phyloP scores from a whole-genome alignment of 805 yeast genomes.

The Saccharomycopsis fibuligera region DNA sequence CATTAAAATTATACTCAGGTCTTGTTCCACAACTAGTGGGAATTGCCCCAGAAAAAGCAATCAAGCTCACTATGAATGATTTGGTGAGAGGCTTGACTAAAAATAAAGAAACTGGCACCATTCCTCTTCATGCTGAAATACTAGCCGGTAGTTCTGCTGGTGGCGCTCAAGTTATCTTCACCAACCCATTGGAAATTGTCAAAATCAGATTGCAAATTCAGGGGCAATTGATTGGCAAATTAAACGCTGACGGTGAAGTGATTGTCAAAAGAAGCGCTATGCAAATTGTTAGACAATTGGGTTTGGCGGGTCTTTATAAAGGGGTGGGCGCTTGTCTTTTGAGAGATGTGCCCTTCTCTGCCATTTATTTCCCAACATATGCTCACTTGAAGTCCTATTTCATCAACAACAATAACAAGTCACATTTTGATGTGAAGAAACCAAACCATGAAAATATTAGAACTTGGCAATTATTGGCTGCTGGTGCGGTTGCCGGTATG shows the following conservation, averaged over 20 bases:
- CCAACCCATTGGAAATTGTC: constrained; percentile 93
- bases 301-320: constrained; percentile 79
- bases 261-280: constrained; percentile 51
- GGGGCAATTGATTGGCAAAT: constrained; percentile 54
- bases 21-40: constrained; percentile 91
- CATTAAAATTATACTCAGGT: constrained; percentile 64
- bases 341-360: constrained; percentile 95
- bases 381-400: constrained; percentile 82
- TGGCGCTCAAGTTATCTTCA: constrained; percentile 91
- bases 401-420: constrained; percentile 45
- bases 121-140: constrained; percentile 59
- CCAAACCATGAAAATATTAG: constrained; percentile 45
- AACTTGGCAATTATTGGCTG: constrained; percentile 74
- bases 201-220: constrained; percentile 92
- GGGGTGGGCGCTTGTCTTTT: constrained; percentile 88
- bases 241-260: constrained; percentile 28
- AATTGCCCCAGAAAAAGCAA: constrained; percentile 98
- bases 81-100: constrained; percentile 70
- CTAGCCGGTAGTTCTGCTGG: constrained; percentile 93
- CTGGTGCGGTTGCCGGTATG: constrained; percentile 96
- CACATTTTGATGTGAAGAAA: constrained; percentile 53
- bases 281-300: constrained; percentile 70
- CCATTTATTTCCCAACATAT: constrained; percentile 95
- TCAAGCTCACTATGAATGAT: constrained; percentile 91
- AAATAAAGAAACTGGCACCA: constrained; percentile 35